phyloP scores from a whole-genome alignment of 257 asterid species.

The Plantago ovata region DNA sequence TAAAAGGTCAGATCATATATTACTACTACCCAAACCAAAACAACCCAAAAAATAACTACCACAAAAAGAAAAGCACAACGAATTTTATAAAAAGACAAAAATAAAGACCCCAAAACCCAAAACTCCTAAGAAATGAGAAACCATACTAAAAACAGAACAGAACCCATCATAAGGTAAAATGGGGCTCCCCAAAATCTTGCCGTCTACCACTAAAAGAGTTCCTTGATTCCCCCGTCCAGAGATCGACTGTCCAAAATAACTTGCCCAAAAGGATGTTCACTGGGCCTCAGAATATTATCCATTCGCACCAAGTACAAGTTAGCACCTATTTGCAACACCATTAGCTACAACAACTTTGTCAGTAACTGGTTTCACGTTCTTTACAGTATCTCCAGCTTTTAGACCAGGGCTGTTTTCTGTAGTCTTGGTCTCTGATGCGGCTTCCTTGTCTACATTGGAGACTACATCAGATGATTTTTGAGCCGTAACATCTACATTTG shows the following conservation, averaged over 20 bases:
- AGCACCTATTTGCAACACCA: constrained; percentile 46
- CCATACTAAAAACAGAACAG: constrained; percentile 30
- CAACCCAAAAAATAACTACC: not conserved
- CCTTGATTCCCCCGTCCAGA: not conserved
- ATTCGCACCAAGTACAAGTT: constrained; percentile 10
- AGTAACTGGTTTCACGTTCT: constrained; percentile 10
- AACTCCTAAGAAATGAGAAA: constrained; percentile 22
- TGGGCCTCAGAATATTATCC: constrained; percentile 6
- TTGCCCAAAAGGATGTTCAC: not conserved
- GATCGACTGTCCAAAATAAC: constrained; percentile 4
- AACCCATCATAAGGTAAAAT: constrained; percentile 32
- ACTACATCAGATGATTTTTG: constrained; percentile 23
- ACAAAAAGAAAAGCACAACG: constrained; percentile 2
- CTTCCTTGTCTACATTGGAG: constrained; percentile 16
- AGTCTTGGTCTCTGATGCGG: not conserved
- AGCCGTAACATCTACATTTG: constrained; percentile 17
- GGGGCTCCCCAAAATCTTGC: constrained; percentile 15
- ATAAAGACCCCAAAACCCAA: constrained; percentile 26
- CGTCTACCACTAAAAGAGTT: constrained; percentile 1
- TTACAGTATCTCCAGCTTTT: constrained; percentile 21
- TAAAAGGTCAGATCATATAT: constrained; percentile 24
- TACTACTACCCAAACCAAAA: constrained; percentile 13
- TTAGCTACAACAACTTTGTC: constrained; percentile 33
- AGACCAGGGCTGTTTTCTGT: constrained; percentile 8
- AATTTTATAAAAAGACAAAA: not conserved